Percentiles rank a stretch among this genome's conserved stretches.
Evolutionary conservation across 2,329 filamentous ascomycete genomes (phyloP).

Genomic region (Cladorrhinum sp.): DNA sequence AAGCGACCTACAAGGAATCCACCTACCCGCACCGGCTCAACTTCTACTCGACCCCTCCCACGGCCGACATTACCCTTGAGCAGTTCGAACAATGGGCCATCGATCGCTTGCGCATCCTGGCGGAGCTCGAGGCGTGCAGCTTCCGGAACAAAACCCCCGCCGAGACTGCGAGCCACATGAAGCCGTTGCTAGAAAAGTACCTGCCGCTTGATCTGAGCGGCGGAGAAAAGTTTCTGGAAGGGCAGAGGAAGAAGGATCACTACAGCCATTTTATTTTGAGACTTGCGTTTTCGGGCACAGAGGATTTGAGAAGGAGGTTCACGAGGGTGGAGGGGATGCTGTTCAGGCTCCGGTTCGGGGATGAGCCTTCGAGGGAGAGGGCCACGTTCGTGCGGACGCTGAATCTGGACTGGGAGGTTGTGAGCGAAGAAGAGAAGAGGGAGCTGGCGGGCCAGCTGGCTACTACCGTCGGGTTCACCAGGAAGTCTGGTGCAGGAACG

Average conservation of each 20-base stretch:
- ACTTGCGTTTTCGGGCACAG: conserved; percentile 86
- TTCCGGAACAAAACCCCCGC: conserved; percentile 85
- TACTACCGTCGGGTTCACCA: conserved; percentile 36
- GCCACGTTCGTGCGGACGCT: conserved; percentile 72
- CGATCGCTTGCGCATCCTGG: conserved; percentile 82
- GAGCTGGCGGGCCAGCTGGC: conserved; percentile 61
- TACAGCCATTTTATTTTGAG: conserved; percentile 97
- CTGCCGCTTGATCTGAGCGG: conserved; percentile 72
- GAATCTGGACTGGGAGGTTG: conserved; percentile 79
- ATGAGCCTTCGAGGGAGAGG: conserved; percentile 72
- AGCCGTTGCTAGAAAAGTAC: conserved; percentile 81
- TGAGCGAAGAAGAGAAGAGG: conserved; percentile 74
- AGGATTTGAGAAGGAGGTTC: conserved; percentile 85
- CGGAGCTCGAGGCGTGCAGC: conserved; percentile 88
- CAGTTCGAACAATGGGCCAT: conserved; percentile 99
- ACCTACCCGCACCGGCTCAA: conserved; percentile 85
- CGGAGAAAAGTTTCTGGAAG: conserved; percentile 51
- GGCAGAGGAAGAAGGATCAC: conserved; percentile 89
- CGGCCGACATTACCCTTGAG: conserved; percentile 90
- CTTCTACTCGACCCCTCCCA: conserved; percentile 85
- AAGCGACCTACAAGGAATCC: conserved; percentile 70
- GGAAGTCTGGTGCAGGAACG: conserved; percentile 34
- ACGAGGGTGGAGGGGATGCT: conserved; percentile 83
- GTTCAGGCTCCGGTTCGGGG: conserved; percentile 76
- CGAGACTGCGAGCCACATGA: conserved; percentile 82